Evolutionary conservation across 2,329 filamentous ascomycete species (phyloP).

Genomic region (Nothophaeocryptopus gaeumannii): DNA sequence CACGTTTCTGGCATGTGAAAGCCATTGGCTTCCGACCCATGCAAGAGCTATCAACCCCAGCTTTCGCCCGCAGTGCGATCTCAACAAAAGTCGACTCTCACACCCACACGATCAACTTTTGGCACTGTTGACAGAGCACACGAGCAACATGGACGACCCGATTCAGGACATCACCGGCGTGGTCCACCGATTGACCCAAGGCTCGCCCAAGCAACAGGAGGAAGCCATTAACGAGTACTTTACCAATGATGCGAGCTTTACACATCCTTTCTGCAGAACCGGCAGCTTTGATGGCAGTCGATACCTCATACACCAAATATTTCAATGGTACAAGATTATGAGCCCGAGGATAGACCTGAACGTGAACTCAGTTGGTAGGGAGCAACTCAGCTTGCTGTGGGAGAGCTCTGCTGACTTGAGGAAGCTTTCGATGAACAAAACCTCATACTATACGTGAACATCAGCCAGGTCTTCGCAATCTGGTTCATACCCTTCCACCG

Average conservation of each 20-base stretch:
- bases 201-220: constrained; percentile 63
- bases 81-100: neutral
- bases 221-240: constrained; percentile 70
- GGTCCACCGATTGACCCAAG: constrained; percentile 67
- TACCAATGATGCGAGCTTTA: constrained; percentile 67
- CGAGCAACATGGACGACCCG: constrained; percentile 33
- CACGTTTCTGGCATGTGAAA: neutral
- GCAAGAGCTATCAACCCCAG: no score
- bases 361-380: constrained; percentile 59
- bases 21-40: no score
- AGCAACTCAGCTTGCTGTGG: neutral
- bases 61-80: no score
- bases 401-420: neutral
- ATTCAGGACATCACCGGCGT: constrained; percentile 62
- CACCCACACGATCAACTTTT: neutral
- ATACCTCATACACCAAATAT: constrained; percentile 66
- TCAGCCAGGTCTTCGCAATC: constrained; percentile 72
- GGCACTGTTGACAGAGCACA: neutral
- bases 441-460: constrained; percentile 67
- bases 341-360: constrained; percentile 68
- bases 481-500: constrained; percentile 76
- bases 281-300: constrained; percentile 60
- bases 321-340: constrained; percentile 73
- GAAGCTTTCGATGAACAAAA: constrained; percentile 67
- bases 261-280: constrained; percentile 75